A percentile compares a stretch with the other conserved stretches of the same genome.
phyloP scores from a whole-genome alignment of 2,329 filamentous ascomycete species.

The Aspergillus puulaauensis region DNA sequence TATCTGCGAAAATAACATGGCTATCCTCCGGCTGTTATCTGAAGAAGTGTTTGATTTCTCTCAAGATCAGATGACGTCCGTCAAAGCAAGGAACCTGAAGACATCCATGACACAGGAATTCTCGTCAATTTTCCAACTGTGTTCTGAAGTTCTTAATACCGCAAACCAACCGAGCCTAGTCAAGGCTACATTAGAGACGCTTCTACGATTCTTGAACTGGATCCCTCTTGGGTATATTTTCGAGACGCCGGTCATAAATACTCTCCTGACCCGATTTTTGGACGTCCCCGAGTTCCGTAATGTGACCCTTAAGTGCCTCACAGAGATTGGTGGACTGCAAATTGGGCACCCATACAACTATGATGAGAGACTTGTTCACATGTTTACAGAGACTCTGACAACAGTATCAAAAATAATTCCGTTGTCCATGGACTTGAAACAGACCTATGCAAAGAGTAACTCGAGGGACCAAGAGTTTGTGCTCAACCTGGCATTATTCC shows the following conservation, averaged over 20 bases:
- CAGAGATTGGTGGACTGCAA: constrained; percentile 92
- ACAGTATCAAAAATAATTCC: constrained; percentile 94
- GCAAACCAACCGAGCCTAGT: constrained; percentile 85
- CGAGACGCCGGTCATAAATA: constrained; percentile 94
- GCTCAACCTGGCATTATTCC: constrained; percentile 90
- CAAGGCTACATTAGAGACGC: constrained; percentile 93
- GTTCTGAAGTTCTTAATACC: constrained; percentile 89
- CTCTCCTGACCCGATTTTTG: constrained; percentile 85
- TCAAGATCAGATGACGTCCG: constrained; percentile 98
- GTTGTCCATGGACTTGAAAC: constrained; percentile 82
- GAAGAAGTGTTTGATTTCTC: constrained; percentile 99
- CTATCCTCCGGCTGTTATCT: constrained; percentile 88
- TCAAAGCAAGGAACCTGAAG: constrained; percentile 94
- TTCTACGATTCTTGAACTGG: constrained; percentile 98
- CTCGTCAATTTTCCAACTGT: constrained; percentile 96
- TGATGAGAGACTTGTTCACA: constrained; percentile 92
- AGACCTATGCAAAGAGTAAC: constrained; percentile 88
- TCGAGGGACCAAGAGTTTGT: constrained; percentile 95
- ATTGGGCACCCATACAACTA: constrained; percentile 75
- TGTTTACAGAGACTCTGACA: constrained; percentile 96
- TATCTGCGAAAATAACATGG: constrained; percentile 99
- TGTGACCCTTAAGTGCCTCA: constrained; percentile 92
- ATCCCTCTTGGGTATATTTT: constrained; percentile 98
- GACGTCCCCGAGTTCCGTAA: constrained; percentile 95
- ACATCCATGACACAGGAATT: constrained; percentile 99